Base-by-base conservation (phyloP, 768 basidiomycete species). In the Trametes punicea region DNA sequence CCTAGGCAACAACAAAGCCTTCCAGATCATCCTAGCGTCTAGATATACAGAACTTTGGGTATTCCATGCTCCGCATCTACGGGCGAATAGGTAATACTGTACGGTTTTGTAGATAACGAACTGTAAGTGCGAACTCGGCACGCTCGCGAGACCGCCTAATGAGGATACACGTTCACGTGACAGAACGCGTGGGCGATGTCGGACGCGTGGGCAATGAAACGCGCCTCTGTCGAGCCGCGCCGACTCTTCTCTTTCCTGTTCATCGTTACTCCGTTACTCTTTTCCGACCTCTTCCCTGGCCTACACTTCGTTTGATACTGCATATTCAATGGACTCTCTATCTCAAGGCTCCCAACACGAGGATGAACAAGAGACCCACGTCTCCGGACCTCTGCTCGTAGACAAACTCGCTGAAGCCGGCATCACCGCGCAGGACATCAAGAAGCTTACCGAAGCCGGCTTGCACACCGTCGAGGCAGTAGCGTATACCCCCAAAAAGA, bases 401-500 rank as follows among this genome's bases (percentile, higher is more conserved):
- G 75, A 75, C 64, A 97, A 96, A 70, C 77, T 85, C 30, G 81
- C 94, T 74, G 94, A 96, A 75, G 84, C 85, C 16, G 96, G 96
- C 7, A 90, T 98, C 60, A 84, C 88, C 44, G 71, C 85, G 26
- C 89, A 92, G 64, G 97, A 98, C 67, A 87, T 95, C 75, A 93
- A 95, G 82, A 98, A 98, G 71, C 85, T 99, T 44, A 71, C 83
- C 11, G 95, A 97, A 47, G 92, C 90, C 27, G 97, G 97, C 11
- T 80, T 90, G 57, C 83, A 96, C 70, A 98, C 97, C 2, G 84
- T 99, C 60, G 97, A 99, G 69, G 83, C 93, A 15, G 93, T 98
- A 47, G 95, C 93, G 30, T 98, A 94, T 68, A 98, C 95, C 0
- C 92, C 96, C 13, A 97, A 98, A 81, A 98, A 98, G 75, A 78